phyloP scores from a whole-genome alignment of 1,139 yeast genomes.

The Arxiozyma heterogenica region DNA sequence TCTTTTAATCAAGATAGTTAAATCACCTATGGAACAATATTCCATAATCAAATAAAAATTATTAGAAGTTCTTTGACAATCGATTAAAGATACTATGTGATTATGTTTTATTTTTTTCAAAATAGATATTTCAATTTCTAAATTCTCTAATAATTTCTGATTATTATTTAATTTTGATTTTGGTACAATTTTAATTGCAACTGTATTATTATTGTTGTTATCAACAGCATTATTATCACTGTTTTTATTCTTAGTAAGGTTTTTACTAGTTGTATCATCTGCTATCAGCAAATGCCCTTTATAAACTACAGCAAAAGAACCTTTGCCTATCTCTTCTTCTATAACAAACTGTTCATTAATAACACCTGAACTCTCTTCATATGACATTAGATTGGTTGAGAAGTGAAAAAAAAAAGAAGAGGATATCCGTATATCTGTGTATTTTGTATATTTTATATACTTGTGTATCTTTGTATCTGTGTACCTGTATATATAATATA shows the following conservation, averaged over 20 bases:
- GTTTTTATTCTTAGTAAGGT: too few relatives aligned
- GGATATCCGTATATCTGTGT: not conserved
- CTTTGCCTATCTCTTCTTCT: slow-evolving; percentile 69
- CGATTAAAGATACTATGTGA: slow-evolving; percentile 79
- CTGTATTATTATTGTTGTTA: slow-evolving; percentile 21
- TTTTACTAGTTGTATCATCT: too few relatives aligned
- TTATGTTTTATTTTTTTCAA: slow-evolving; percentile 83
- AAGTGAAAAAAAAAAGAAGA: not conserved
- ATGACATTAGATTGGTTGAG: not conserved
- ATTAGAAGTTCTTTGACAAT: slow-evolving; percentile 66
- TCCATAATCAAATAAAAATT: slow-evolving; percentile 95
- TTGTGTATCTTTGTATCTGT: not conserved
- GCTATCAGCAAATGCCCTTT: slow-evolving; percentile 39
- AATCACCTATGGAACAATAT: slow-evolving; percentile 89
- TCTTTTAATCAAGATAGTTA: slow-evolving; percentile 74
- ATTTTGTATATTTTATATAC: not conserved
- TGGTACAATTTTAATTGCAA: slow-evolving; percentile 79
- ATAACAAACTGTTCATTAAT: slow-evolving; percentile 9
- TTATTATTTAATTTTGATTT: slow-evolving; percentile 75
- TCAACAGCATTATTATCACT: too few relatives aligned
- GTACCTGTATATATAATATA: too few relatives aligned
- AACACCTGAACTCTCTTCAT: not conserved
- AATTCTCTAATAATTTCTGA: slow-evolving; percentile 67
- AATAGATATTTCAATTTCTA: slow-evolving; percentile 84
- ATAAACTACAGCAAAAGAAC: slow-evolving; percentile 91